phyloP scores from a whole-genome alignment of 2,329 filamentous ascomycete species.

The Exophiala lecanii-corni region DNA sequence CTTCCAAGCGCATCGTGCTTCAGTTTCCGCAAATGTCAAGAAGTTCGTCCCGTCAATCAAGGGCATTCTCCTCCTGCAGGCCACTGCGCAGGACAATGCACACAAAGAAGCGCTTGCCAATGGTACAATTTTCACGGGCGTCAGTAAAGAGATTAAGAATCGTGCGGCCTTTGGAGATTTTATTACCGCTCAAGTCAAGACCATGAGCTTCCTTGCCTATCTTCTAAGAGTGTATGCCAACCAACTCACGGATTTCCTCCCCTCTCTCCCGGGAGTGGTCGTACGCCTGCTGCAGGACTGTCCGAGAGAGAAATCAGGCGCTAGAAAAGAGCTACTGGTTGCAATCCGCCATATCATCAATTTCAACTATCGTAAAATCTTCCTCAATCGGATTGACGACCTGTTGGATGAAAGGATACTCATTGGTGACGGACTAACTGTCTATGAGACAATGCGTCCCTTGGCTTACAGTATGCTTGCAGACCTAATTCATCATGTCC shows the following conservation, averaged over 20 bases:
- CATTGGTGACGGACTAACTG: slow-evolving; percentile 91
- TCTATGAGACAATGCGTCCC: slow-evolving; percentile 93
- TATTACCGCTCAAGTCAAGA: slow-evolving; percentile 97
- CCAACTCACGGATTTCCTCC: slow-evolving; percentile 82
- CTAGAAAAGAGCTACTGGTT: slow-evolving; percentile 90
- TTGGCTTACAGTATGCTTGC: slow-evolving; percentile 98
- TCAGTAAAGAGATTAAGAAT: slow-evolving; percentile 91
- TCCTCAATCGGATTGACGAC: slow-evolving; percentile 89
- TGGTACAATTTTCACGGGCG: slow-evolving; percentile 81
- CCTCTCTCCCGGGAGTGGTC: slow-evolving; percentile 78
- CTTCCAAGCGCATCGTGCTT: slow-evolving; percentile 83
- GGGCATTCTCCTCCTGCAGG: slow-evolving; percentile 79
- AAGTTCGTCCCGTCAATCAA: slow-evolving; percentile 93
- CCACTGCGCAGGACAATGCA: slow-evolving; percentile 86
- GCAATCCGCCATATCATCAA: slow-evolving; percentile 98
- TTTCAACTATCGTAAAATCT: slow-evolving; percentile 96
- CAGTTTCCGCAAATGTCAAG: slow-evolving; percentile 79
- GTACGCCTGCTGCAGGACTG: slow-evolving; percentile 90
- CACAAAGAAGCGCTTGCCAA: slow-evolving; percentile 77
- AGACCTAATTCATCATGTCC: slow-evolving; percentile 93
- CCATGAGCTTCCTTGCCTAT: slow-evolving; percentile 97
- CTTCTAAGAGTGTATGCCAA: slow-evolving; percentile 81
- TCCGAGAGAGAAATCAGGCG: slow-evolving; percentile 86
- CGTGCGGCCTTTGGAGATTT: slow-evolving; percentile 93
- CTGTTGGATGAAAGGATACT: slow-evolving; percentile 88